Conservation (phyloP, 2,329 filamentous ascomycete species). For the Ophiocordyceps camponoti-leonardi region DNA sequence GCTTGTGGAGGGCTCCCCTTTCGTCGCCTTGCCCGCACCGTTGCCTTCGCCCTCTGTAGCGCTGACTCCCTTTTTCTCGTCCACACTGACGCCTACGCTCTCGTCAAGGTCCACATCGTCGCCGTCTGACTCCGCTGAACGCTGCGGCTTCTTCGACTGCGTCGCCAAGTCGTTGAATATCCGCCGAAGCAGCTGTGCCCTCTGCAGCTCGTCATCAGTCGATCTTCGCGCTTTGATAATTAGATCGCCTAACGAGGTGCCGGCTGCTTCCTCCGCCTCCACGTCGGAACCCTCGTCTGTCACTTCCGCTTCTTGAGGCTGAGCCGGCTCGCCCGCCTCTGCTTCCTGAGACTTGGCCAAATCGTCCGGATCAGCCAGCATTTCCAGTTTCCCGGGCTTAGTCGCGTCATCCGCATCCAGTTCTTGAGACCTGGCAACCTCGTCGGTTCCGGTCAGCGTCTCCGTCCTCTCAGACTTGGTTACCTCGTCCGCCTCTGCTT, state of each 20-base stretch:
- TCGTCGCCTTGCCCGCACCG: background rate
- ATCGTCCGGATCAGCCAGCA: background rate
- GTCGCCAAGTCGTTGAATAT: slow-evolving; percentile 31
- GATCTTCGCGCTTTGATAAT: slow-evolving; percentile 32
- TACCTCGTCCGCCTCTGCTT: background rate
- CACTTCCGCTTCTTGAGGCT: background rate
- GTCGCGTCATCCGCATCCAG: background rate
- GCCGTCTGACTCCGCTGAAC: background rate
- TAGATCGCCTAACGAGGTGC: slow-evolving; percentile 25
- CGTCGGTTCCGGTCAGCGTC: background rate
- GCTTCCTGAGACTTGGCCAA: background rate
- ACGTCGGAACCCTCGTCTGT: background rate
- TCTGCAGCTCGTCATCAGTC: slow-evolving; percentile 21
- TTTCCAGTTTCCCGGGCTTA: too few species aligned
- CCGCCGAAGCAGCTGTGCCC: slow-evolving; percentile 30
- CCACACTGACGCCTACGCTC: background rate
- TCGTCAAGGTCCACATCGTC: background rate
- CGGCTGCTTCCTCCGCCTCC: slow-evolving; percentile 3
- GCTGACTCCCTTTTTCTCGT: background rate
- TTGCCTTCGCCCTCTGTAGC: background rate
- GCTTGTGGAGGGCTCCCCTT: background rate
- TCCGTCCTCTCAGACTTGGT: too few species aligned
- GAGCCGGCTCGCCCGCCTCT: background rate
- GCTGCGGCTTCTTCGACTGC: slow-evolving; percentile 11
- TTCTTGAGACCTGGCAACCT: background rate